Evolutionary conservation across 176 grass and related monocot genomes (phyloP).

Genomic region (Juncus inflexus): DNA sequence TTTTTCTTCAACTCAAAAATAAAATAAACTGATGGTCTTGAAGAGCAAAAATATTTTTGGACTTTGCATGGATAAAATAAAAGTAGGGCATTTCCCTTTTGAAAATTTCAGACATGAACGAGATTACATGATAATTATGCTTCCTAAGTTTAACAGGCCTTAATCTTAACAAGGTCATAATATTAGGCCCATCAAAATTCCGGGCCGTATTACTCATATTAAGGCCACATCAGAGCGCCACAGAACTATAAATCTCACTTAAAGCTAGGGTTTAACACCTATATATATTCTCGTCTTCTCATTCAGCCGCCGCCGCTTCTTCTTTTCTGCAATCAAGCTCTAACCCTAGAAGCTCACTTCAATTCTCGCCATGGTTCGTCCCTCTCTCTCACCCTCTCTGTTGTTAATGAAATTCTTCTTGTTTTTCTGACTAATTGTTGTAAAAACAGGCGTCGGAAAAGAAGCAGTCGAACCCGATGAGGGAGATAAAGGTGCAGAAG

Average conservation of each 20-base stretch:
- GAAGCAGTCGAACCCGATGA: slow-evolving; percentile 71
- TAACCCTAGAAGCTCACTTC: not conserved
- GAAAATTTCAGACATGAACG: no score
- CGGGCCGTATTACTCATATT: no score
- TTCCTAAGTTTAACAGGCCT: no score
- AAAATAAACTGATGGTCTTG: no score
- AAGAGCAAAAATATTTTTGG: no score
- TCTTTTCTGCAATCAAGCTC: not conserved
- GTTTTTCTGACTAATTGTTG: not conserved
- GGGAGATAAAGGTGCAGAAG: slow-evolving; percentile 87
- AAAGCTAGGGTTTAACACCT: slow-evolving; percentile 12
- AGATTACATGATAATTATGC: no score
- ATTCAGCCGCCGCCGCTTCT: slow-evolving; percentile 28
- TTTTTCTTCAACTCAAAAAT: no score
- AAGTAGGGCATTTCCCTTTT: no score
- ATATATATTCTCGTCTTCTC: not conserved
- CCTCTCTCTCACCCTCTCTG: not conserved
- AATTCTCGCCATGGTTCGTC: slow-evolving; percentile 43
- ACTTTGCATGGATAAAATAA: no score
- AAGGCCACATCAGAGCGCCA: no score
- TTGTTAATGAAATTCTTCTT: not conserved
- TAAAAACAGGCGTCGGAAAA: slow-evolving; percentile 84
- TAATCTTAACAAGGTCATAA: no score
- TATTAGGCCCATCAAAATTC: no score
- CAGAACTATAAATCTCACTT: not conserved